Base-by-base conservation (phyloP, 129 eudicot genomes). In the Pseudognaphalium luteoalbum region DNA sequence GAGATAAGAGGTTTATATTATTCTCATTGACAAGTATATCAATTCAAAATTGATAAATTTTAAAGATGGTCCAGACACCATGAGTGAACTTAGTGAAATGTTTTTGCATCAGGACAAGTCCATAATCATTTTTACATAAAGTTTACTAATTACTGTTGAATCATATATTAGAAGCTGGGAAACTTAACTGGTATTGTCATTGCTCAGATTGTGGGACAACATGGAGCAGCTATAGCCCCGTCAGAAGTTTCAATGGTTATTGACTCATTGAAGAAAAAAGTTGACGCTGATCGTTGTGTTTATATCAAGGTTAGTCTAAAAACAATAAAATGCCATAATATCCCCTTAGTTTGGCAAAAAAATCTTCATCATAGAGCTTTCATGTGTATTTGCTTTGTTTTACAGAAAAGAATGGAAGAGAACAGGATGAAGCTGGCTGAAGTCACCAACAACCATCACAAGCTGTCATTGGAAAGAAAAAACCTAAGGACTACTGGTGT, bases 341-440 rank as follows among this genome's bases (percentile, higher is more conserved):
- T 56, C 34, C 39, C 33, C 14, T 17, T 56, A 7, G 33, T 62
- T 30, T 60, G 14, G 35, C 60, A 12, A 62, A 63, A 25, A 60
- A 20, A 30, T 44, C 20, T 35, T 47, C 16, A 72, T 77, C 39
- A 59, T 70, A 29, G 39, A 57, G 33, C 69, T 77, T 66, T 59
- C 52, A 32, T 68, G 16, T 41, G 54, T 58, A 77, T 9, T 80
- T 30, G 22, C 42, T 80, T 7, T 83, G 66, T 28, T 66, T 80
- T 76, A 28, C 90, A 94, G 98, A 89, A 83, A 80, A 78, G 84
- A 54, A 81, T 91, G 86, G 90, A 91, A 83, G 96, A 89, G 62
- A 94, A 94, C 74, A 71, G 83, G 70, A 76, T 78, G 21, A 89
- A 89, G 76, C 74, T 91, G 84, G 82, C 76, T 54, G 92, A 89